Evolutionary conservation across 1,284 basidiomycete genomes (phyloP), one percentile per base, ranked within the genome.

Genomic region (Austroboletus novae-zelandiae): DNA sequence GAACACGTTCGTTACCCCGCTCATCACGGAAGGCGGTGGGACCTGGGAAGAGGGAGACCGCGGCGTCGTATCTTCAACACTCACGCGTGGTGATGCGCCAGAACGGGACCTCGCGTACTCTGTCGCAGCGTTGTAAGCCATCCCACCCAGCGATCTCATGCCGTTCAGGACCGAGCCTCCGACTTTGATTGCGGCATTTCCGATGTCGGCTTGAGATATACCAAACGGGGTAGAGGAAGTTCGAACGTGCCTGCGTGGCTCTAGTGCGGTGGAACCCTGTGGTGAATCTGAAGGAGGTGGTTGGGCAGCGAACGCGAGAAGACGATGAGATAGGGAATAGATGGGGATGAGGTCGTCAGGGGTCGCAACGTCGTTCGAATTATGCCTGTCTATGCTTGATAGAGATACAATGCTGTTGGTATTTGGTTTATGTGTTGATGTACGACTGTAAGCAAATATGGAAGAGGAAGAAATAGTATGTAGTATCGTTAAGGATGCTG

Each of bases 141-240:
- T 70, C n/a, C 83, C 83, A 1, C 86, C 80, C 5, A 87, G 62
- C 6, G 76, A 75, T 61, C 76, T 79, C 77, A 88, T 78, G 31
- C 86, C 81, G 56, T 75, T 81, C 46, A 86, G 64, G 10, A 86
- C 75, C 20, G 73, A 79, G 29, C 80, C 82, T 37, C 84, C 83
- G 4, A 83, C 74, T 57, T 77, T 82, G 47, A 79, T 58, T 6
- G 83, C 83, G 4, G 79, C 75, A 53, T 66, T 74, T 20, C 81
- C 77, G 2, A 85, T 60, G 41, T 84, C 81, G 1, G 74, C 69
- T 48, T 75, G 74, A 3, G 71, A 57, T 17, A 70, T 57, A 30
- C 66, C 66, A 41, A 68, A 67, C 2, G 56, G 55, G n/a, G 39
- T 52, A 0, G 66, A 63, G 14, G 65, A 57, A 48, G 54, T 39